These are phyloP conservation scores for Diaporthe velutina DNA, from an alignment of 2,329 filamentous ascomycete genomes.

Conservation along the genomic window DNA sequence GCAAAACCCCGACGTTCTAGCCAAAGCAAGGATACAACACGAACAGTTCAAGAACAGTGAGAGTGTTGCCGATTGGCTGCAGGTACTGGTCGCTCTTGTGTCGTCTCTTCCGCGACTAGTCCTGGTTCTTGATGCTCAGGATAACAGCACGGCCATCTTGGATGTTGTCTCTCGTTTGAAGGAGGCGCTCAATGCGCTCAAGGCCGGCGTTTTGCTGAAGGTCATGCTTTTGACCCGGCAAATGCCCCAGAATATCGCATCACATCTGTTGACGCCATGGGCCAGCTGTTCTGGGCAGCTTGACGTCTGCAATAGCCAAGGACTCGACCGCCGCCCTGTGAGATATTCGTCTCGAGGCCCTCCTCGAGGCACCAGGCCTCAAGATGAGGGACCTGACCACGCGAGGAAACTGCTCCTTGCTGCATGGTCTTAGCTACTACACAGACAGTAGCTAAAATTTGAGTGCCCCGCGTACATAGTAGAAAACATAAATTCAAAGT, in stretches of 20 bases:
- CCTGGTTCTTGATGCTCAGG: not conserved
- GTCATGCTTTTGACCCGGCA: conserved; percentile 1
- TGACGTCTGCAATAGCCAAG: not conserved
- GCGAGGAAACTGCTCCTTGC: not conserved
- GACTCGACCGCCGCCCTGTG: not conserved
- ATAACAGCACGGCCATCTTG: conserved; percentile 4
- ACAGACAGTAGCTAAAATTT: not conserved
- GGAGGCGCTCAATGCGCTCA: not conserved
- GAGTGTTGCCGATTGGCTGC: not conserved
- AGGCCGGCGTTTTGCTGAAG: not conserved
- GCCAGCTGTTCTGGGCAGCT: not conserved
- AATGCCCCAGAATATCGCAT: not conserved
- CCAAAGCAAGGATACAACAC: not conserved
- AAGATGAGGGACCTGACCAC: not conserved
- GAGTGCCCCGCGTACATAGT: not conserved
- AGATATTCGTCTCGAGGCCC: not conserved
- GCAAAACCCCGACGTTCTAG: not conserved
- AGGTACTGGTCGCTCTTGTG: not conserved
- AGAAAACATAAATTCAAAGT: not conserved
- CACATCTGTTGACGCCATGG: not conserved
- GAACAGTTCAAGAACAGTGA: not conserved
- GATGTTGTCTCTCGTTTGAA: not conserved
- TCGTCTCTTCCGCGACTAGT: not conserved
- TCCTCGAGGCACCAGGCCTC: not conserved
- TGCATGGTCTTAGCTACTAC: not conserved